These are phyloP conservation scores for Cyclotella cryptica DNA, from an alignment of 108 stramenopile species.

Conservation along the genomic window DNA sequence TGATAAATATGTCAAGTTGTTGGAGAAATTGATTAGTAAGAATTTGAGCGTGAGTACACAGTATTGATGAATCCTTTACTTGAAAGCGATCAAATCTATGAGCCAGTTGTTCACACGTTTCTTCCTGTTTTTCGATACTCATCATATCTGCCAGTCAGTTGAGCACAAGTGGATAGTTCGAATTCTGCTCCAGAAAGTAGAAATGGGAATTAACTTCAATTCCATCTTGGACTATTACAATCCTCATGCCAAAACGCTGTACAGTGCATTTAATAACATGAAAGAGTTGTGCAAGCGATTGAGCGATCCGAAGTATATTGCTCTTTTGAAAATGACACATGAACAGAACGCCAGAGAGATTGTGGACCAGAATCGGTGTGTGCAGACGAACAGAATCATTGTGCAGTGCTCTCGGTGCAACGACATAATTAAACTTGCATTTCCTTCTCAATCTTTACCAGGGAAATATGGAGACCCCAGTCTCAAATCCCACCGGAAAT, in stretches of 20 bases:
- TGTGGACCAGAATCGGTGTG: slow-evolving; percentile 47
- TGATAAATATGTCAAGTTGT: slow-evolving; percentile 41
- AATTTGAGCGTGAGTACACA: slow-evolving; percentile 41
- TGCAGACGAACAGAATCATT: background rate
- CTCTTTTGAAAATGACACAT: slow-evolving; percentile 35
- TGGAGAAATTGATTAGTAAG: slow-evolving; percentile 47
- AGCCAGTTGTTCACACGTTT: background rate
- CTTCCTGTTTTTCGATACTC: background rate
- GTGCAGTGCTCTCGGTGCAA: background rate
- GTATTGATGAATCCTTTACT: background rate
- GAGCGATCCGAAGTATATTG: slow-evolving; percentile 47
- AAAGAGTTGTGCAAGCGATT: slow-evolving; percentile 47
- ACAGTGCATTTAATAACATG: slow-evolving; percentile 49
- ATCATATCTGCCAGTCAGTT: slow-evolving; percentile 49
- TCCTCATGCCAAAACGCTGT: slow-evolving; percentile 56
- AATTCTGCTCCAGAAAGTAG: slow-evolving; percentile 68
- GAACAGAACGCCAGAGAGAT: slow-evolving; percentile 46
- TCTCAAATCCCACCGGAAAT: slow-evolving; percentile 50
- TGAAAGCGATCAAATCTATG: background rate
- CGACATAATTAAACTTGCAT: too few relatives aligned
- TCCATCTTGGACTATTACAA: slow-evolving; percentile 59
- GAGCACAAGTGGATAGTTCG: slow-evolving; percentile 90
- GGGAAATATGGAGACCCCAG: slow-evolving; percentile 42
- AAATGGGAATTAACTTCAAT: slow-evolving; percentile 61
- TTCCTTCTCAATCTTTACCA: background rate